Percentiles rank a stretch among this genome's conserved stretches.
Evolutionary conservation across 305 asterid genomes (phyloP).

Genomic region (Solanum hybrid): DNA sequence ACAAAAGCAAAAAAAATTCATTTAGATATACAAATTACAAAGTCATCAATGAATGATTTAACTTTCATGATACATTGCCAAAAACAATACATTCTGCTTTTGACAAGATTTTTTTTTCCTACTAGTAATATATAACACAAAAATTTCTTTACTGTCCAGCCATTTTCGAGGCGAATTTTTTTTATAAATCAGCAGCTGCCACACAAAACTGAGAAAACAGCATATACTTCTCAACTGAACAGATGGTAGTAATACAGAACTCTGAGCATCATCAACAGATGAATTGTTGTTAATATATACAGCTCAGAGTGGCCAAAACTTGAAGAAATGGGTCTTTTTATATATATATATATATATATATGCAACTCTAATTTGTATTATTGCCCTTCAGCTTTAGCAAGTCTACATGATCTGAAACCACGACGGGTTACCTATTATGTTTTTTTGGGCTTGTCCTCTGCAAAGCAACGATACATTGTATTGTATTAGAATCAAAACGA

Average conservation of each 20-base stretch:
- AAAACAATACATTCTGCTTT: neutral
- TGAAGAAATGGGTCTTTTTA: neutral
- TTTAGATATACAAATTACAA: neutral
- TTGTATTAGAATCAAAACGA: neutral
- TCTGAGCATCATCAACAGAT: neutral
- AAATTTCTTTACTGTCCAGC: neutral
- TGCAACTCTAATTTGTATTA: neutral
- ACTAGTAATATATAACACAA: neutral
- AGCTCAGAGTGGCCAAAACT: neutral
- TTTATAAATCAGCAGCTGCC: neutral
- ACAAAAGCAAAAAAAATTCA: neutral
- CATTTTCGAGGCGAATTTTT: neutral
- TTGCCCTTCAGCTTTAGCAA: neutral
- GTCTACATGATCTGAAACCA: neutral
- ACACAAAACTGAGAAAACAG: neutral
- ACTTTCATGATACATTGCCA: neutral
- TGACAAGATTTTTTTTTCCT: neutral
- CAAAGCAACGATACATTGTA: neutral
- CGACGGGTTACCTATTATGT: neutral
- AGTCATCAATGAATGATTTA: neutral
- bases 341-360: neutral
- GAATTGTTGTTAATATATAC: neutral
- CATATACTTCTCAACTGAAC: neutral
- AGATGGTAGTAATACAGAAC: neutral
- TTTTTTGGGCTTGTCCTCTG: conserved; percentile 34